These are phyloP conservation scores for Cutaneotrichosporon spelunceum DNA, from an alignment of 1,284 basidiomycete genomes.

Conservation along the genomic window DNA sequence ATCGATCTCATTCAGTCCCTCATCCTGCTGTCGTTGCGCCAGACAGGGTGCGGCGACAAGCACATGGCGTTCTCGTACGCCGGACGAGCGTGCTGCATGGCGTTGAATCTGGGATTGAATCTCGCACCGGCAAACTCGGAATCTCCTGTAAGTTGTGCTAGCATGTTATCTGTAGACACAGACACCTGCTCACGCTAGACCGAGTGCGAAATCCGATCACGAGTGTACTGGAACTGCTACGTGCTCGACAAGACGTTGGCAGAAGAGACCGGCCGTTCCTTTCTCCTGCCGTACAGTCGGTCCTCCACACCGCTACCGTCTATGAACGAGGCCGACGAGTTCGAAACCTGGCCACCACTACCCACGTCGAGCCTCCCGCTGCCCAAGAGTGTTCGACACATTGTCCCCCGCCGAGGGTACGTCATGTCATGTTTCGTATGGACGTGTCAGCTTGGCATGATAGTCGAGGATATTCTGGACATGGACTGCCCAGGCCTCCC, in stretches of 20 bases:
- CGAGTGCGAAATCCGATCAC: constrained; percentile 47
- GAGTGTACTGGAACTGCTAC: constrained; percentile 53
- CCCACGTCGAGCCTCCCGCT: constrained; percentile 28
- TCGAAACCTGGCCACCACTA: constrained; percentile 49
- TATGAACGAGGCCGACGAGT: constrained; percentile 50
- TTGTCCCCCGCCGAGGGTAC: constrained; percentile 32
- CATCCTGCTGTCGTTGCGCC: constrained; percentile 51
- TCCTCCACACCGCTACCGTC: constrained; percentile 50
- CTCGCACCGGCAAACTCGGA: constrained; percentile 29
- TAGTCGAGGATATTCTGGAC: constrained; percentile 46
- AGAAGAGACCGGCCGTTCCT: constrained; percentile 53
- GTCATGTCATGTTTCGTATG: constrained; percentile 44
- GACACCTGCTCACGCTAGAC: constrained; percentile 16
- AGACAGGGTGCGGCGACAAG: constrained; percentile 53
- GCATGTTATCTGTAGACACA: constrained; percentile 14
- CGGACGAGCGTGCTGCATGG: constrained; percentile 51
- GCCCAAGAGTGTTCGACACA: constrained; percentile 28
- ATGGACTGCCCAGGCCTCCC: constrained; percentile 34
- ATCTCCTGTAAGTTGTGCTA: constrained; percentile 37
- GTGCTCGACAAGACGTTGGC: constrained; percentile 52
- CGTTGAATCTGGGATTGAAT: constrained; percentile 52
- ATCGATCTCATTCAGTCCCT: constrained; percentile 48
- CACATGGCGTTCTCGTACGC: constrained; percentile 49
- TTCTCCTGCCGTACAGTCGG: constrained; percentile 48
- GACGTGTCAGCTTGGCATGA: constrained; percentile 43